Percentiles rank a stretch among this genome's conserved stretches.
These are phyloP conservation scores for Volvox reticuliferus DNA, from an alignment of 139 green algal species.

Conservation along the genomic window DNA sequence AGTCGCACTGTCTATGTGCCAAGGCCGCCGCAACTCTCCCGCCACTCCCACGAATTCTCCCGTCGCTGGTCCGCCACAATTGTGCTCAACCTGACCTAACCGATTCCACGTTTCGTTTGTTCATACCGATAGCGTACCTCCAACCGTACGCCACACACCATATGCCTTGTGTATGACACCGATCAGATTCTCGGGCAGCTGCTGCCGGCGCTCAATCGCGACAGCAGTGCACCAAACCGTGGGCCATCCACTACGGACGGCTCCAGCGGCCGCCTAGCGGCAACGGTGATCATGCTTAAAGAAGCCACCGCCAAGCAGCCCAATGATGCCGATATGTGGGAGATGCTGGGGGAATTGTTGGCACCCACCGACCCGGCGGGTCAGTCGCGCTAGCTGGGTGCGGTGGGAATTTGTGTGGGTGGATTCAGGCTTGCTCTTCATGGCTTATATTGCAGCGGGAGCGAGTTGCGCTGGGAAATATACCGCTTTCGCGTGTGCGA, in stretches of 20 bases:
- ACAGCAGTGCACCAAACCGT: not conserved
- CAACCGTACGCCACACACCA: not conserved
- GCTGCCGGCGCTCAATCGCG: conserved; percentile 44
- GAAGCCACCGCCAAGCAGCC: conserved; percentile 58
- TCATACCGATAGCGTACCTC: too few relatives aligned
- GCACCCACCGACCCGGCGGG: conserved; percentile 74
- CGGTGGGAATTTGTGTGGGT: too few relatives aligned
- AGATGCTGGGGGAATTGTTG: conserved; percentile 87
- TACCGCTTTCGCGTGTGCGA: too few relatives aligned
- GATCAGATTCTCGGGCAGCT: conserved; percentile 63
- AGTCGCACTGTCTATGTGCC: too few relatives aligned
- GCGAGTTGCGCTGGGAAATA: too few relatives aligned
- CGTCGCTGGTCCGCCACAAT: too few relatives aligned
- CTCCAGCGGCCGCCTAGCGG: conserved; percentile 1
- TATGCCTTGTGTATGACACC: not conserved
- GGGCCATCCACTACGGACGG: not conserved
- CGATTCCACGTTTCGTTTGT: too few relatives aligned
- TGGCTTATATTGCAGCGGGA: too few relatives aligned
- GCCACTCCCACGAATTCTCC: too few relatives aligned
- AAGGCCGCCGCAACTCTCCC: too few relatives aligned
- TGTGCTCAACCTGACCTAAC: too few relatives aligned
- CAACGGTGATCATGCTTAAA: conserved; percentile 58
- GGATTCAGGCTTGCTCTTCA: too few relatives aligned
- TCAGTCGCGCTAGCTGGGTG: conserved; percentile 23
- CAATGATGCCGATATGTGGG: conserved; percentile 76